These are phyloP conservation scores for Cryoendolithus antarcticus DNA, from an alignment of 2,329 filamentous ascomycete genomes.

Conservation along the genomic window DNA sequence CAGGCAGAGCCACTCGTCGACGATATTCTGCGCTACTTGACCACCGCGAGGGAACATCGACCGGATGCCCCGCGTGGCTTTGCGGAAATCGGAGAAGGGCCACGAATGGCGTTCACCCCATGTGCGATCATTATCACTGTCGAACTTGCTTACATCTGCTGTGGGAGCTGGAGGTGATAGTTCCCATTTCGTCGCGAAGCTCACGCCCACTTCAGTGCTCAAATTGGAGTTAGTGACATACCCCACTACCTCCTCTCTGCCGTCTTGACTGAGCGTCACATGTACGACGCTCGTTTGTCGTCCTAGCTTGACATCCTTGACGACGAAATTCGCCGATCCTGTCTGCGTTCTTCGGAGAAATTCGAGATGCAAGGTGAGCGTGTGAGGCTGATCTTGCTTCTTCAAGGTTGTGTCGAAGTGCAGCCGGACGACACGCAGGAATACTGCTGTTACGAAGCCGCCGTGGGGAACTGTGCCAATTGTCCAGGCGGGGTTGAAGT, in stretches of 20 bases:
- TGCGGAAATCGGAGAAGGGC: constrained; percentile 34
- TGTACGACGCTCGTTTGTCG: constrained; percentile 52
- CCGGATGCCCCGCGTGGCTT: constrained; percentile 39
- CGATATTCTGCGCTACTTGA: constrained; percentile 26
- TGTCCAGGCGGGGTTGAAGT: constrained; percentile 48
- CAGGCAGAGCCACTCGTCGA: constrained; percentile 58
- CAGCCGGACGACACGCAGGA: constrained; percentile 45
- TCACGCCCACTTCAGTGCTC: constrained; percentile 44
- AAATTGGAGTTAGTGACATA: constrained; percentile 57
- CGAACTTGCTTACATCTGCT: constrained; percentile 31
- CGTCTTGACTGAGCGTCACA: constrained; percentile 44
- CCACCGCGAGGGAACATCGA: constrained; percentile 41
- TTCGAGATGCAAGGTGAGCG: constrained; percentile 51
- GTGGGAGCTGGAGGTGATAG: constrained; percentile 34
- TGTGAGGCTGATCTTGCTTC: constrained; percentile 48
- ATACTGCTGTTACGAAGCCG: constrained; percentile 53
- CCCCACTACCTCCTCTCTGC: constrained; percentile 46
- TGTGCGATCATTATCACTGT: constrained; percentile 30
- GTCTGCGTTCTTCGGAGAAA: constrained; percentile 52
- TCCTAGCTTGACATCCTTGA: constrained; percentile 53
- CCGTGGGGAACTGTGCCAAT: constrained; percentile 61
- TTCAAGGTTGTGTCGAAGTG: constrained; percentile 49
- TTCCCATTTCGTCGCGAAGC: constrained; percentile 42
- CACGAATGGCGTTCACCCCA: constrained; percentile 35
- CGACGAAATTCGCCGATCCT: constrained; percentile 44